These are phyloP conservation scores for Waltergamsia citrina DNA, from an alignment of 2,329 filamentous ascomycete genomes.

Conservation along the genomic window DNA sequence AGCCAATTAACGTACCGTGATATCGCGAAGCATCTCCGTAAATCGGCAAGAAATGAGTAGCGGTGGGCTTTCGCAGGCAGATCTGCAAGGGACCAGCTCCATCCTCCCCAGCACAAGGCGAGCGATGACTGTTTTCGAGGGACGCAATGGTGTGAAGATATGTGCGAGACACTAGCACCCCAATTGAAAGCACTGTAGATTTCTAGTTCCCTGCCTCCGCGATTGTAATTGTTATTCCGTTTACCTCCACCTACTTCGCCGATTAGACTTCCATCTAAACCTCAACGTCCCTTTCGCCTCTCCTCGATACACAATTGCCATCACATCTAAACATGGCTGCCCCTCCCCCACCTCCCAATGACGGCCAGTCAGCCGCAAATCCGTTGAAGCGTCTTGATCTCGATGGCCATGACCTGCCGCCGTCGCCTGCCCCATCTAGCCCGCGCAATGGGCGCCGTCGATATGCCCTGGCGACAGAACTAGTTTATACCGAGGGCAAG, in stretches of 20 bases:
- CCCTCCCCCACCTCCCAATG: conserved; percentile 13
- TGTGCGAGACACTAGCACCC: no score
- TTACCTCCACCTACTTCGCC: no score
- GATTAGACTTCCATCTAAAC: no score
- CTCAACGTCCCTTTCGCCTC: no score
- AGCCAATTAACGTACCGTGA: not conserved
- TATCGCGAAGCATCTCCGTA: not conserved
- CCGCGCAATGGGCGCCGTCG: conserved; percentile 71
- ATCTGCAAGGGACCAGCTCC: no score
- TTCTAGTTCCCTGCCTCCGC: no score
- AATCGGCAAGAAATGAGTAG: not conserved
- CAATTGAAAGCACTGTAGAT: no score
- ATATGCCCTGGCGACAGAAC: conserved; percentile 89
- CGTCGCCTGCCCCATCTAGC: conserved; percentile 87
- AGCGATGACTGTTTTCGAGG: no score
- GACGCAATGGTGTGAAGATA: no score
- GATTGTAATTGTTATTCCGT: no score
- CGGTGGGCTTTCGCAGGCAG: not conserved
- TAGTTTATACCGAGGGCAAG: conserved; percentile 91
- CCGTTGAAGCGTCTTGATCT: conserved; percentile 56
- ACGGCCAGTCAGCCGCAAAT: conserved; percentile 12
- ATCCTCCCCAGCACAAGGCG: no score
- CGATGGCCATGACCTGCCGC: conserved; percentile 77
- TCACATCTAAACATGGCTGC: conserved; percentile 16
- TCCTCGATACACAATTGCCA: no score